Evolutionary conservation across 176 grass and related monocot species (phyloP).

Genomic region (Rhynchospora pubera): DNA sequence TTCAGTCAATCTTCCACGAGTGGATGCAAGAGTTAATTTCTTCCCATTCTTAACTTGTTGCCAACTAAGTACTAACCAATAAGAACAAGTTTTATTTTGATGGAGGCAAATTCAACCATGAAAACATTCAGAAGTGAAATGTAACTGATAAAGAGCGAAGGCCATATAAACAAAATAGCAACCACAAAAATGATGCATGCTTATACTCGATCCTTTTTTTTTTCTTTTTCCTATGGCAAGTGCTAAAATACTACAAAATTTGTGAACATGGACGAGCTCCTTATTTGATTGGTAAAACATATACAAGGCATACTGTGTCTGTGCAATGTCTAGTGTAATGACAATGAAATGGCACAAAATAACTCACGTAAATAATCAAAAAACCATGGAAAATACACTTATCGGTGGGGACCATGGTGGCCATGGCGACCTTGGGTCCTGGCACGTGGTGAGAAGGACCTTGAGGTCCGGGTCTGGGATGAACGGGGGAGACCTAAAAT

Average conservation of each 20-base stretch:
- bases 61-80: too few relatives aligned
- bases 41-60: too few relatives aligned
- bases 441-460: slow-evolving; percentile 23
- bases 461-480: slow-evolving; percentile 2
- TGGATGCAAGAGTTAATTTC: too few relatives aligned
- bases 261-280: neutral
- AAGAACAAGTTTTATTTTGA: too few relatives aligned
- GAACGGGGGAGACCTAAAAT: slow-evolving; percentile 68
- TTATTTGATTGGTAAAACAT: slow-evolving; percentile 18
- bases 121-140: too few relatives aligned
- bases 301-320: slow-evolving; percentile 13
- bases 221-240: neutral
- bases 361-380: slow-evolving; percentile 20
- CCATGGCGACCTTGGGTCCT: slow-evolving; percentile 33
- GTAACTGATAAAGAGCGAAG: neutral
- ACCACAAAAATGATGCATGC: neutral
- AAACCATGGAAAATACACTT: slow-evolving; percentile 9
- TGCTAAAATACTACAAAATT: slow-evolving; percentile 22
- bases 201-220: neutral
- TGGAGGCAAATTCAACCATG: too few relatives aligned
- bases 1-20: too few relatives aligned
- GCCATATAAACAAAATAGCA: neutral
- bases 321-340: slow-evolving; percentile 12
- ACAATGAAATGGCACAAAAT: slow-evolving; percentile 37
- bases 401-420: slow-evolving; percentile 22